A percentile compares a stretch with the other conserved stretches of the same genome.
Conservation (phyloP, 148 eudicot genomes). For the Dianthus caryophyllus region DNA sequence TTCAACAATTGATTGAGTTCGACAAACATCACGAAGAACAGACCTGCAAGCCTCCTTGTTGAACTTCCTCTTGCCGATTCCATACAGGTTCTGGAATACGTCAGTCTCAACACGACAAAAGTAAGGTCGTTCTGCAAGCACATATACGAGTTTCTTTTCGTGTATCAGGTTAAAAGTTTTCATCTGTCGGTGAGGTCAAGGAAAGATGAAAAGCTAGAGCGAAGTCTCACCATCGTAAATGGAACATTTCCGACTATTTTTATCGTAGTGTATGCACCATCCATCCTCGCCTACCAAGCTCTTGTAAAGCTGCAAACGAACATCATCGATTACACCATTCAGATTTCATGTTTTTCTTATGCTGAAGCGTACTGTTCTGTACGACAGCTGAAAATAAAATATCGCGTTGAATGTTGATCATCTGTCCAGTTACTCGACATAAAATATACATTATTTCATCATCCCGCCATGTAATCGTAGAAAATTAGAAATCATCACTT, state of each 20-base stretch:
- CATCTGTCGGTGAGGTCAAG: neutral
- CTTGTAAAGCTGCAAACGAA: conserved; percentile 43
- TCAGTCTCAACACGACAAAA: conserved; percentile 85
- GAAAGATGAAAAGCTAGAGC: neutral
- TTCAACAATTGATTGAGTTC: neutral
- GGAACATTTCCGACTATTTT: conserved; percentile 64
- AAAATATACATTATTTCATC: too few species aligned
- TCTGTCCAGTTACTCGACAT: too few species aligned
- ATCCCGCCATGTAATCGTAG: too few species aligned
- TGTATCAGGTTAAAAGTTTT: neutral
- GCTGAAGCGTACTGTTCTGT: too few species aligned
- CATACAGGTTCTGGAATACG: conserved; percentile 57
- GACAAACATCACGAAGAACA: neutral
- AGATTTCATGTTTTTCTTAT: neutral
- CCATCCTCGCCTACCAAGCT: conserved; percentile 84
- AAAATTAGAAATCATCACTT: too few species aligned
- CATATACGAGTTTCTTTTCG: neutral
- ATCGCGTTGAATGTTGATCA: too few species aligned
- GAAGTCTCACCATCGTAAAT: conserved; percentile 60
- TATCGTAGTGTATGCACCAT: conserved; percentile 86
- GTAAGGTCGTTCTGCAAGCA: conserved; percentile 73
- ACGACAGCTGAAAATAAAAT: too few species aligned
- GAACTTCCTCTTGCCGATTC: conserved; percentile 63
- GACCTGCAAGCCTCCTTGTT: conserved; percentile 95
- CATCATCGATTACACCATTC: conserved; percentile 5